A percentile compares a stretch with the other conserved stretches of the same genome.
Evolutionary conservation across 1,139 yeast genomes (phyloP).

Genomic region (Eremothecium sinecaudum): DNA sequence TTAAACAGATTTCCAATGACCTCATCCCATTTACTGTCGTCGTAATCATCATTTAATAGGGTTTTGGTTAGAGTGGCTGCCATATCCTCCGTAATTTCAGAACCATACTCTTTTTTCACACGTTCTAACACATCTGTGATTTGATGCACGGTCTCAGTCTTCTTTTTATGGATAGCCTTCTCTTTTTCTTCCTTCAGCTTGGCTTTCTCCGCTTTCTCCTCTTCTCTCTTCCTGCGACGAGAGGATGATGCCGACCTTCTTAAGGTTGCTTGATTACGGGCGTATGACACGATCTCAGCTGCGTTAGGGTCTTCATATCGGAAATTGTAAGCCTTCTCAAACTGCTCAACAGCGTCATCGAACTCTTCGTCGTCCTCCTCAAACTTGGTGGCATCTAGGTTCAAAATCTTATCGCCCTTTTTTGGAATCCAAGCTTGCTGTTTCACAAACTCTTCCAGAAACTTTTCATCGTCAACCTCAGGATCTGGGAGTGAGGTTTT

Average conservation of each 20-base stretch:
- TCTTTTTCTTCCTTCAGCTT: conserved; percentile 49
- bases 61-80: conserved; percentile 60
- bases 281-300: conserved; percentile 90
- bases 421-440: conserved; percentile 85
- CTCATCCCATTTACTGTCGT: conserved; percentile 84
- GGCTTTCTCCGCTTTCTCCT: conserved; percentile 46
- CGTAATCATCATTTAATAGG: conserved; percentile 78
- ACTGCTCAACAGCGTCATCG: conserved; percentile 83
- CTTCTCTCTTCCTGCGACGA: conserved; percentile 77
- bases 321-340: conserved; percentile 89
- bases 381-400: conserved; percentile 42
- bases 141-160: conserved; percentile 64
- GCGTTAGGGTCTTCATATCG: conserved; percentile 88
- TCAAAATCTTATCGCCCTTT: conserved; percentile 42
- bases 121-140: conserved; percentile 68
- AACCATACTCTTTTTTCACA: conserved; percentile 77
- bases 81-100: conserved; percentile 50
- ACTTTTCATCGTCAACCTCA: conserved; percentile 49
- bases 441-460: conserved; percentile 61
- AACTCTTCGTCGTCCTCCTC: conserved; percentile 63
- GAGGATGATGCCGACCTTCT: conserved; percentile 69
- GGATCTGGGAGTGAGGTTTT: conserved; percentile 55
- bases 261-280: conserved; percentile 87
- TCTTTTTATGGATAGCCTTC: conserved; percentile 59
- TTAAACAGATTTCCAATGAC: conserved; percentile 79